phyloP scores from a whole-genome alignment of 345 rosid genomes.

The Eucalyptus tenuipes region DNA sequence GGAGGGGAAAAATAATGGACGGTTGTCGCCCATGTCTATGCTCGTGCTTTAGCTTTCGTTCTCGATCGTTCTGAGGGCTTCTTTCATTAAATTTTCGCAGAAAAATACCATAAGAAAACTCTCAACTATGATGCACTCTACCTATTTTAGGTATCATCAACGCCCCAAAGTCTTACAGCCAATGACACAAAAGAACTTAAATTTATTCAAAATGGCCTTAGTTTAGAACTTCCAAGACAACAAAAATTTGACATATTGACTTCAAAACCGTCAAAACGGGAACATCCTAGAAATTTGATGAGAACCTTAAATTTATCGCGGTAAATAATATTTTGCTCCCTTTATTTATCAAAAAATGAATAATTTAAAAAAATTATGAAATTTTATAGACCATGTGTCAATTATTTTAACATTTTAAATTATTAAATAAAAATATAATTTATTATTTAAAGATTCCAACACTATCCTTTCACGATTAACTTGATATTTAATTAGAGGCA shows the following conservation, averaged over 20 bases:
- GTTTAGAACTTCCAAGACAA: not conserved
- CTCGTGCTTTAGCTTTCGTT: not conserved
- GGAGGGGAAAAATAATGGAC: not conserved
- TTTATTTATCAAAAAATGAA: not conserved
- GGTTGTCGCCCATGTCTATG: not conserved
- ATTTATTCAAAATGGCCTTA: not conserved
- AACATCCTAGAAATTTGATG: not conserved
- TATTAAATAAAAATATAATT: too few species aligned
- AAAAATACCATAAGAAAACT: not conserved
- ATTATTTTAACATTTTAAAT: too few species aligned
- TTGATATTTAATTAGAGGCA: too few species aligned
- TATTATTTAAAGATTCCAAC: too few species aligned
- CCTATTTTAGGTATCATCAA: not conserved
- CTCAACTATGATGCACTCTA: not conserved
- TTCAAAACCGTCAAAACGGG: not conserved
- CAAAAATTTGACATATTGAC: not conserved
- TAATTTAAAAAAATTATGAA: not conserved
- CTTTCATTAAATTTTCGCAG: not conserved
- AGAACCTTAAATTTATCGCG: not conserved
- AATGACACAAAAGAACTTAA: too few species aligned
- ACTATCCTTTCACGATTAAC: too few species aligned
- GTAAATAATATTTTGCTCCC: not conserved
- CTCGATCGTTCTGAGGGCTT: not conserved
- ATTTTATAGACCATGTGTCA: too few species aligned
- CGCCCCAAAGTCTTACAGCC: too few species aligned